phyloP scores from a whole-genome alignment of 192 early-diverging fungal genomes.

The Umbelopsis sp. region DNA sequence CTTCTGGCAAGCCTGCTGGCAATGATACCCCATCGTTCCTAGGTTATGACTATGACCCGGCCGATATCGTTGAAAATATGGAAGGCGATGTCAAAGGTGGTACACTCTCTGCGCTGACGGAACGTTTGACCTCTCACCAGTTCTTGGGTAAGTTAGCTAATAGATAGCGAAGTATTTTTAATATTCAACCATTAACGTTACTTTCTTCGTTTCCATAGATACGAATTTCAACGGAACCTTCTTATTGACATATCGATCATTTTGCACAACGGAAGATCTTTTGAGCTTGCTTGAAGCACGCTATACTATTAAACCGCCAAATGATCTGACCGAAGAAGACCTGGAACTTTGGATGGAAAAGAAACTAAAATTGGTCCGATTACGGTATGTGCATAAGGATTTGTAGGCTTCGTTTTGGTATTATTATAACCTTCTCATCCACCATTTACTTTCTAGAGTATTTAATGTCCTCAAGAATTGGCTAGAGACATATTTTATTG shows the following conservation, averaged over 20 bases:
- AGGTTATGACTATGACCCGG: conserved; percentile 69
- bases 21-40: conserved; percentile 75
- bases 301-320: conserved; percentile 78
- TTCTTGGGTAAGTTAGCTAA: conserved; percentile 42
- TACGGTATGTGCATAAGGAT: conserved; percentile 42
- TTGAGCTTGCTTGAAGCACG: conserved; percentile 74
- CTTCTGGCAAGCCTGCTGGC: conserved; percentile 21
- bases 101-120: conserved; percentile 81
- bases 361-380: conserved; percentile 88
- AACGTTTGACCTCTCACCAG: conserved; percentile 90
- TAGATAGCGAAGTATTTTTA: neutral
- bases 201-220: conserved; percentile 42
- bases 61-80: conserved; percentile 81
- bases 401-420: neutral
- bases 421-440: neutral
- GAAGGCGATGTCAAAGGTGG: conserved; percentile 92
- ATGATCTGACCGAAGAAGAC: conserved; percentile 62
- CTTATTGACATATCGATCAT: conserved; percentile 93
- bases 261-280: conserved; percentile 78
- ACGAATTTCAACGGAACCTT: conserved; percentile 85
- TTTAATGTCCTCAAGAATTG: conserved; percentile 96
- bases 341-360: conserved; percentile 78
- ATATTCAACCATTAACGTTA: neutral
- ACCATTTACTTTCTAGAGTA: conserved; percentile 49
- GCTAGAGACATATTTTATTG: conserved; percentile 89